phyloP scores from a whole-genome alignment of 768 basidiomycete genomes.

The button mushroom (Agaricus bisporus) region DNA sequence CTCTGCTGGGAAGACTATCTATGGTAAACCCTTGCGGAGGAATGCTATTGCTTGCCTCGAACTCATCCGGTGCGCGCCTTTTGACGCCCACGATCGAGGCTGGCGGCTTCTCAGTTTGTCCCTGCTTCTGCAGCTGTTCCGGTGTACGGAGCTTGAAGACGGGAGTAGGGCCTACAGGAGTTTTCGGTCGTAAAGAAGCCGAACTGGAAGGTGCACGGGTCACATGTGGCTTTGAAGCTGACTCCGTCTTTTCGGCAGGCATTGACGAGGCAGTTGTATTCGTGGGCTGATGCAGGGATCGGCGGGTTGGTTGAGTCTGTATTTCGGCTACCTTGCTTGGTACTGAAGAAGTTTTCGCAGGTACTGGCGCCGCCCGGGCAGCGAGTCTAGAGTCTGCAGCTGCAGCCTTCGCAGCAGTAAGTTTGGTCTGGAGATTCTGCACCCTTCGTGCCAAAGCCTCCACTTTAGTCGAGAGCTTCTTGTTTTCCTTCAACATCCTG shows the following conservation, averaged over 20 bases:
- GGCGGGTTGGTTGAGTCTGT: slow-evolving; percentile 15
- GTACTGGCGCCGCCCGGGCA: background rate
- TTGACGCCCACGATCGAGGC: slow-evolving; percentile 56
- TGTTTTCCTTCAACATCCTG: slow-evolving; percentile 77
- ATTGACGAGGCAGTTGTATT: slow-evolving; percentile 12
- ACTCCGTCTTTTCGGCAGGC: slow-evolving; percentile 11
- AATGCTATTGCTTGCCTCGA: slow-evolving; percentile 47
- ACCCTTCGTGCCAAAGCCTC: slow-evolving; percentile 70
- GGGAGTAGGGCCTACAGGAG: slow-evolving; percentile 43
- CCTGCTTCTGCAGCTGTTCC: slow-evolving; percentile 27
- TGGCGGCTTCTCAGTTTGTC: slow-evolving; percentile 22
- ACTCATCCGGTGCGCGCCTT: slow-evolving; percentile 72
- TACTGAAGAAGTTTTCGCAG: slow-evolving; percentile 10
- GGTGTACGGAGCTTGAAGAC: slow-evolving; percentile 53
- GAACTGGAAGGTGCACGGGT: slow-evolving; percentile 37
- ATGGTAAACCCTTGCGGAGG: slow-evolving; percentile 62
- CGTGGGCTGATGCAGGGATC: slow-evolving; percentile 20
- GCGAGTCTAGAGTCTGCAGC: slow-evolving; percentile 8
- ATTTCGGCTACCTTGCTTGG: slow-evolving; percentile 6
- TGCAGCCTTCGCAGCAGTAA: slow-evolving; percentile 45
- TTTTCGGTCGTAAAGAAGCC: slow-evolving; percentile 41
- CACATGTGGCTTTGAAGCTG: slow-evolving; percentile 18
- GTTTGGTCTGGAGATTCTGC: slow-evolving; percentile 63
- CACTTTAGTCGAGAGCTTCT: slow-evolving; percentile 64
- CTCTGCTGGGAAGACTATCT: slow-evolving; percentile 42